Evolutionary conservation across 441 rosid genomes (phyloP).

Genomic region (Brassica hybrid): DNA sequence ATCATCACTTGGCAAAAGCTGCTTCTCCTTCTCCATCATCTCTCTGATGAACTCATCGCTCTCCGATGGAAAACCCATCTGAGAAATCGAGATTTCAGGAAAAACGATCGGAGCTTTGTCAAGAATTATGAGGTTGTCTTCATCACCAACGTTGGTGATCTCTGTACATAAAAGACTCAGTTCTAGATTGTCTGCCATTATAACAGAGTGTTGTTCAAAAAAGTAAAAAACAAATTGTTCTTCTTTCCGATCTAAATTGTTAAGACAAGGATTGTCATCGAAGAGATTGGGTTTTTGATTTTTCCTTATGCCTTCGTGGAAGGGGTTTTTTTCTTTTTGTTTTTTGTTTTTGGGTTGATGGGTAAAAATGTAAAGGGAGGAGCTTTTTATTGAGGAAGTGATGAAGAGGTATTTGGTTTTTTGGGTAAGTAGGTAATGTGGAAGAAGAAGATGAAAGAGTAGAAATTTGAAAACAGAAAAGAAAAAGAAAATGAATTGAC

Average conservation of each 20-base stretch:
- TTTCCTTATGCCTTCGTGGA: constrained; percentile 38
- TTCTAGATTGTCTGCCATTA: constrained; percentile 52
- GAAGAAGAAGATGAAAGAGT: constrained; percentile 11
- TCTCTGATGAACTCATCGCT: constrained; percentile 52
- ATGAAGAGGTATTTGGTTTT: constrained; percentile 18
- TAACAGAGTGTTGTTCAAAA: constrained; percentile 25
- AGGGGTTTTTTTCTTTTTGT: constrained; percentile 21
- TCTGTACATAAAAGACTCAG: constrained; percentile 53
- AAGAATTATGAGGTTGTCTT: constrained; percentile 32
- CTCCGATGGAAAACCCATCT: constrained; percentile 52
- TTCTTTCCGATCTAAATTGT: constrained; percentile 27
- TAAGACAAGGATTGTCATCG: constrained; percentile 39
- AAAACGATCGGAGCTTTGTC: constrained; percentile 35
- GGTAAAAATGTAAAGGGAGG: constrained; percentile 12
- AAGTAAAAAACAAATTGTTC: not conserved
- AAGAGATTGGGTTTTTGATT: constrained; percentile 45
- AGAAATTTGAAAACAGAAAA: not conserved
- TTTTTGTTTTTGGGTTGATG: constrained; percentile 27
- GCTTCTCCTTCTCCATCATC: constrained; percentile 56
- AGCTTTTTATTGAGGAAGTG: constrained; percentile 27
- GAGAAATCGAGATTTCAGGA: constrained; percentile 37
- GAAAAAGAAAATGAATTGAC: constrained; percentile 14
- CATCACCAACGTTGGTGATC: constrained; percentile 46
- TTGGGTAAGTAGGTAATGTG: constrained; percentile 34
- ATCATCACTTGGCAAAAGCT: constrained; percentile 55